Evolutionary conservation across 169 alveolate genomes (phyloP), one percentile per base, ranked within the genome.

Genomic region (Cryptosporidium bovis): DNA sequence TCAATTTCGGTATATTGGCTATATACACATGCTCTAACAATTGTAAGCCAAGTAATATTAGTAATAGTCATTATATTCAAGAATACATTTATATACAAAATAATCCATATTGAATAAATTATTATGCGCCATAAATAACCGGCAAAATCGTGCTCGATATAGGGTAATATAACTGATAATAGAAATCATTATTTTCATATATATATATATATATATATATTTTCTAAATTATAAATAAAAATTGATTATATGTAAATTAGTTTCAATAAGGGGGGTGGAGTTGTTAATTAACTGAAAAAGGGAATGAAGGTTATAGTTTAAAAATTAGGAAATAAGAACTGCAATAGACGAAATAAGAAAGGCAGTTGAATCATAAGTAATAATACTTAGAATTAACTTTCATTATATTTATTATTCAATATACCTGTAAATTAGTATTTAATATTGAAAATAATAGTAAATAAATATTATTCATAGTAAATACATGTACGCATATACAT

Each of bases 101-200:
- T 13, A 77, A 60, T 62, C 87, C 87, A 34, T 77, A 77, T 60
- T 77, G 64, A 62, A 24, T 2, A 62, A 20, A 62, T 6, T 13
- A 77, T 55, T 33, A 20, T 24, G 87, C 71, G 77, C 66, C 50
- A 1, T 6, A 1, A 1, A 0, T 0, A 1, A 15, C 65, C 87
- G 77, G 65, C 51, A 24, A 20, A 18, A n/a, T 27, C 7, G 87
- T 62, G 71, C 71, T 77, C 87, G 87, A 77, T 62, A 33, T 77
- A 58, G 64, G 31, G 87, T 56, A 44, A 36, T 27, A n/a, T n/a
- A 53, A 53, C 12, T 53, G 12, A 53, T 13, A 53, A n/a, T 53
- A 20, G 12, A 7, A 53, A n/a, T 7, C 4, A n/a, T 0, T 16
- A 53, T 40, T 6, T 40, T 40, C 4, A 3, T 40, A 8, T 40